phyloP scores from a whole-genome alignment of 2,329 filamentous ascomycete genomes.

The Ramularia collo-cygni region DNA sequence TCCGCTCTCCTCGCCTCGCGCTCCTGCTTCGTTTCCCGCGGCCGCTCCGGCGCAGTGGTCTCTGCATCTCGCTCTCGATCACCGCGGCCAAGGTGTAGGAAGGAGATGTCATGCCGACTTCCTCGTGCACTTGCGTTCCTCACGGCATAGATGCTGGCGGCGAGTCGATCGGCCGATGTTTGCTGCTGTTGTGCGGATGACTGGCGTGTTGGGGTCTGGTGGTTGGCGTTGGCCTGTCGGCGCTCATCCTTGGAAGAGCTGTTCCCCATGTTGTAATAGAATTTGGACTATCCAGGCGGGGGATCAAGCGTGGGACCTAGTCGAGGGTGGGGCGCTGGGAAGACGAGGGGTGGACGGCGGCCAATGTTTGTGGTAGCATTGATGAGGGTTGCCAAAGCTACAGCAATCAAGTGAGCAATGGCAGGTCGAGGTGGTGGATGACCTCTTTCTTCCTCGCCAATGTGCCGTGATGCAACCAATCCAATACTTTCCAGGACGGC shows the following conservation, averaged over 20 bases:
- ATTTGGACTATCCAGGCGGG: too few relatives aligned
- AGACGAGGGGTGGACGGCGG: slow-evolving; percentile 3
- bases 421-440: background rate
- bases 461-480: too few relatives aligned
- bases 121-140: slow-evolving; percentile 38
- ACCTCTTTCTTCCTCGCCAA: too few relatives aligned
- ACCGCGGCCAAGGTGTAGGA: slow-evolving; percentile 47
- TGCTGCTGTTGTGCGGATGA: slow-evolving; percentile 14
- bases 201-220: slow-evolving; percentile 22
- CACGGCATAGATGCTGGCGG: slow-evolving; percentile 37
- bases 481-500: too few relatives aligned
- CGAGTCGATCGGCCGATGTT: slow-evolving; percentile 21
- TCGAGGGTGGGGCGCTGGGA: slow-evolving; percentile 1
- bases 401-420: background rate
- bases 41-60: slow-evolving; percentile 44
- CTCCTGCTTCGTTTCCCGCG: slow-evolving; percentile 85
- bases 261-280: slow-evolving; percentile 37
- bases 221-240: slow-evolving; percentile 26
- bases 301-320: slow-evolving; percentile 4
- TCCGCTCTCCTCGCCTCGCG: slow-evolving; percentile 80
- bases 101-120: slow-evolving; percentile 52
- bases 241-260: slow-evolving; percentile 43
- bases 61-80: slow-evolving; percentile 45
- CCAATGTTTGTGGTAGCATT: slow-evolving; percentile 9
- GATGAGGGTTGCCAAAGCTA: background rate